These are phyloP conservation scores for Auricularia auricula-judae DNA, from an alignment of 768 basidiomycete species.

Conservation along the genomic window DNA sequence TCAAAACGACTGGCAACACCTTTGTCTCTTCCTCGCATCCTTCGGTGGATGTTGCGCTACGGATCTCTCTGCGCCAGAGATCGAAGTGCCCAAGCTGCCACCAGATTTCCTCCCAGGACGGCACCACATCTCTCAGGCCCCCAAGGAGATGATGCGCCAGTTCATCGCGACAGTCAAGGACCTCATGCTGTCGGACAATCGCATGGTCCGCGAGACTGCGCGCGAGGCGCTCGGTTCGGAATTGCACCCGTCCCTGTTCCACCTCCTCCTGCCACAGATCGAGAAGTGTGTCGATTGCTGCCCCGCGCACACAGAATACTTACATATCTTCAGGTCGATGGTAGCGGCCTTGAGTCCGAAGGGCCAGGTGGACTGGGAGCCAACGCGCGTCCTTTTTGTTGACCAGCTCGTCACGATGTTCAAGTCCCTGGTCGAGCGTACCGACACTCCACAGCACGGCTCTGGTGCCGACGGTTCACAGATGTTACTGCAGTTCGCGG, in stretches of 20 bases:
- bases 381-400: slow-evolving; percentile 39
- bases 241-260: slow-evolving; percentile 60
- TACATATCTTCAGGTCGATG: neutral
- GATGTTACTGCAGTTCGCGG: slow-evolving; percentile 36
- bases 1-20: neutral
- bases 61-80: neutral
- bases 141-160: slow-evolving; percentile 43
- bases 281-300: slow-evolving; percentile 39
- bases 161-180: slow-evolving; percentile 62
- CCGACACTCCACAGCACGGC: slow-evolving; percentile 31
- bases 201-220: slow-evolving; percentile 62
- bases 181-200: slow-evolving; percentile 49
- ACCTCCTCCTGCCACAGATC: slow-evolving; percentile 55
- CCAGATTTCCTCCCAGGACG: neutral
- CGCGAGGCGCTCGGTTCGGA: slow-evolving; percentile 75
- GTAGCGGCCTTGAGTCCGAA: neutral
- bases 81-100: neutral
- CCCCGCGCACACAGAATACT: neutral
- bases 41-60: neutral
- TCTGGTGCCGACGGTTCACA: slow-evolving; percentile 12
- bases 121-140: neutral
- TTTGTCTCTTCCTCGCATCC: neutral
- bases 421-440: slow-evolving; percentile 66
- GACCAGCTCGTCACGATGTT: slow-evolving; percentile 61
- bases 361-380: neutral